phyloP scores from a whole-genome alignment of 75 land plant species.

The Adiantum capillusveneris region DNA sequence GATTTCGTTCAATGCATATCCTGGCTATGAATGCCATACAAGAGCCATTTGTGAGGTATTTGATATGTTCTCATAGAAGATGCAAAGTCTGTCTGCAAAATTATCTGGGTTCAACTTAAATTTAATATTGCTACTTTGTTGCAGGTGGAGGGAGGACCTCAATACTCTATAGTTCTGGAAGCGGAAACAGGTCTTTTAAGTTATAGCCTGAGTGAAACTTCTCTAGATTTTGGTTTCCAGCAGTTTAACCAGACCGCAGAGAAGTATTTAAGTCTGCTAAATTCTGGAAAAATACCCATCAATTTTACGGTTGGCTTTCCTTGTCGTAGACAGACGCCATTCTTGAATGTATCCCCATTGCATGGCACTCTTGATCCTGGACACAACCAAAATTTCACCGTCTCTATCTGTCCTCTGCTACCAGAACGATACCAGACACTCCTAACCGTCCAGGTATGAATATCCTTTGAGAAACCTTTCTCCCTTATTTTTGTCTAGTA shows the following conservation, averaged over 20 bases:
- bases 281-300: slow-evolving; percentile 21
- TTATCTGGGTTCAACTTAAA: too few species aligned
- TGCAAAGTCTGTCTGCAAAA: too few species aligned
- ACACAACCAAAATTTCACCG: slow-evolving; percentile 11
- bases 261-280: slow-evolving; percentile 12
- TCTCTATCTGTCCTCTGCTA: slow-evolving; percentile 3
- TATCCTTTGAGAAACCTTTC: too few species aligned
- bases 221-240: slow-evolving; percentile 14
- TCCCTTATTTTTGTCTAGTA: too few species aligned
- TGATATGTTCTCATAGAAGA: too few species aligned
- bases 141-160: slow-evolving; percentile 30
- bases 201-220: slow-evolving; percentile 7
- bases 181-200: slow-evolving; percentile 22
- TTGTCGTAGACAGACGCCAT: neutral
- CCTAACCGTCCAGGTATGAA: slow-evolving; percentile 13
- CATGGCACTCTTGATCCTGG: slow-evolving; percentile 12
- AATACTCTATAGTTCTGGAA: slow-evolving; percentile 13
- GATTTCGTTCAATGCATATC: slow-evolving; percentile 20
- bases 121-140: slow-evolving; percentile 3
- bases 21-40: slow-evolving; percentile 17
- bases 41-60: slow-evolving; percentile 27
- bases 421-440: neutral
- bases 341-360: slow-evolving; percentile 9
- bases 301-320: slow-evolving; percentile 16
- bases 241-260: slow-evolving; percentile 9